Percentiles rank a stretch among this genome's conserved stretches.
phyloP scores from a whole-genome alignment of 2,329 filamentous ascomycete species.

The Hirsutella rhossiliensis region DNA sequence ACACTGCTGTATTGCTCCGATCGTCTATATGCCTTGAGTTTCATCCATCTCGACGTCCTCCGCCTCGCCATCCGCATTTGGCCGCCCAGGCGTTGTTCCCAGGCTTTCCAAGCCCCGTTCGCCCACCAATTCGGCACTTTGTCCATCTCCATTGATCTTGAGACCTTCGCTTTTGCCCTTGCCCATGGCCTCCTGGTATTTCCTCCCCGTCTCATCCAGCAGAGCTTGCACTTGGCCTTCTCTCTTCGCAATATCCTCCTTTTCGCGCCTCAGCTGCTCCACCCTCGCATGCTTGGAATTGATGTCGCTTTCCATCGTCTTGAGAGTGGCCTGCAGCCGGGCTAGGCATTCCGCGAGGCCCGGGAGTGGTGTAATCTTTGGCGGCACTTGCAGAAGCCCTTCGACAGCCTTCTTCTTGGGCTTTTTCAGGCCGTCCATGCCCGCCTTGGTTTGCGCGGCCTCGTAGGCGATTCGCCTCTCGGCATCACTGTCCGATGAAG shows the following conservation, averaged over 20 bases:
- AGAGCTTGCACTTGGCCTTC: constrained; percentile 72
- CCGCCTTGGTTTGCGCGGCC: constrained; percentile 71
- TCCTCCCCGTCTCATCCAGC: constrained; percentile 68
- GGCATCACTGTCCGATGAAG: constrained; percentile 56
- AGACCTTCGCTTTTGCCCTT: constrained; percentile 10
- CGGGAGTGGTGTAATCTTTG: constrained; percentile 68
- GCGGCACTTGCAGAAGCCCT: constrained; percentile 43
- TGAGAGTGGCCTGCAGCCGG: constrained; percentile 48
- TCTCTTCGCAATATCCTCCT: constrained; percentile 51
- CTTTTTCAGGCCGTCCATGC: constrained; percentile 61
- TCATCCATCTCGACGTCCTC: constrained; percentile 8
- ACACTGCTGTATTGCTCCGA: not conserved
- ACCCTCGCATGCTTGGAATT: constrained; percentile 49
- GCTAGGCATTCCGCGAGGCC: constrained; percentile 56
- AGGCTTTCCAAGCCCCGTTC: constrained; percentile 24
- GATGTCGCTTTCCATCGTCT: constrained; percentile 51
- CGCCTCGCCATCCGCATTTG: constrained; percentile 1
- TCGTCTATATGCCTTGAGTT: not conserved
- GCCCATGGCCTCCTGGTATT: constrained; percentile 34
- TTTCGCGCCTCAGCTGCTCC: constrained; percentile 56
- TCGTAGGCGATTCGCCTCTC: constrained; percentile 75
- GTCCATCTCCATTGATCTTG: constrained; percentile 3
- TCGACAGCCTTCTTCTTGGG: constrained; percentile 21
- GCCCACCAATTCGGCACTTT: constrained; percentile 11
- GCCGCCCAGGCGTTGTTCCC: constrained; percentile 16